A percentile compares a stretch with the other conserved stretches of the same genome.
Conservation (phyloP, 768 basidiomycete genomes). For the Agrocybe pediades region DNA sequence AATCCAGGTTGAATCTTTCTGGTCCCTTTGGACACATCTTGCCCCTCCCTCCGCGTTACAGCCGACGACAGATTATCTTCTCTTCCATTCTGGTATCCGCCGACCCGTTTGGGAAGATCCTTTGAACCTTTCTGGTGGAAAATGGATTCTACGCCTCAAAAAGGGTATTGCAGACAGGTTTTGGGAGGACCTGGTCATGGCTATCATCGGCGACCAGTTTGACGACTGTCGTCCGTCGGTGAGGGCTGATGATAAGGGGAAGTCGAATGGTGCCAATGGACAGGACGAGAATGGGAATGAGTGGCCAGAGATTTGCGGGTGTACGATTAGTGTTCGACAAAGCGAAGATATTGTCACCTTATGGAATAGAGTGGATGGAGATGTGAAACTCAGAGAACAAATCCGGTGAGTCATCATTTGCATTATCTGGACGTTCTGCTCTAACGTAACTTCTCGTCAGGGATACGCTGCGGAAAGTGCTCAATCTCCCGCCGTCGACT, state of each 20-base stretch:
- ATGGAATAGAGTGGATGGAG: constrained; percentile 87
- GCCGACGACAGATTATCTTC: constrained; percentile 92
- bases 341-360: constrained; percentile 93
- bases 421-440: neutral
- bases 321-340: constrained; percentile 91
- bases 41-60: constrained; percentile 80
- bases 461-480: constrained; percentile 75
- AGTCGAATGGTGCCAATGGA: constrained; percentile 25
- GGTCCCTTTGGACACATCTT: constrained; percentile 93
- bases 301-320: constrained; percentile 89
- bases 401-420: constrained; percentile 62
- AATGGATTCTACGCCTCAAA: constrained; percentile 92
- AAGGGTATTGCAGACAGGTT: constrained; percentile 90
- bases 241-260: constrained; percentile 26
- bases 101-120: constrained; percentile 98
- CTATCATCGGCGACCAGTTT: constrained; percentile 90
- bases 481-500: constrained; percentile 75
- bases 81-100: constrained; percentile 84
- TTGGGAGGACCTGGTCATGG: constrained; percentile 89
- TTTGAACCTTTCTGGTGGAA: constrained; percentile 83
- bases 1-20: constrained; percentile 87
- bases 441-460: constrained; percentile 36
- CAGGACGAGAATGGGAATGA: constrained; percentile 43
- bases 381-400: constrained; percentile 73
- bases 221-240: constrained; percentile 54